These are phyloP conservation scores for Drechslerella stenobrocha DNA, from an alignment of 2,329 filamentous ascomycete genomes.

Conservation along the genomic window DNA sequence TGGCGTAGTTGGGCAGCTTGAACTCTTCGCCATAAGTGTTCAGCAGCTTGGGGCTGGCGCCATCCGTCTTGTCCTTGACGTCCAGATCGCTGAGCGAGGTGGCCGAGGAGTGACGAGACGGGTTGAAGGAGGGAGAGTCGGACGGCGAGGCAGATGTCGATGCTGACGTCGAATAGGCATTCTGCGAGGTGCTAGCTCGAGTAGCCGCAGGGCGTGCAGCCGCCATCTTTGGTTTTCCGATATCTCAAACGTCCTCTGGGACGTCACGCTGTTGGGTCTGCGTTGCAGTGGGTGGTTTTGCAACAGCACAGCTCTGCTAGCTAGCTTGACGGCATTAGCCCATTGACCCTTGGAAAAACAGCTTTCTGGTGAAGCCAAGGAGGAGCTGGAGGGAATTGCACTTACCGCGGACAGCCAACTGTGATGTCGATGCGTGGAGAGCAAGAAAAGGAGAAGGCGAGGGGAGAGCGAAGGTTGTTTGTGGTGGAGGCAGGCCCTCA, in stretches of 20 bases:
- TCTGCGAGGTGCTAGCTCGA: constrained; percentile 58
- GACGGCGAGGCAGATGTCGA: constrained; percentile 62
- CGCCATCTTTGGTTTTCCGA: constrained; percentile 11
- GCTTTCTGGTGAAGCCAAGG: not conserved
- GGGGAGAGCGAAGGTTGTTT: constrained; percentile 13
- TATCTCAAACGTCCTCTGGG: not conserved
- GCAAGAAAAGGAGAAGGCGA: not conserved
- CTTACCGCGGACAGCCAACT: not conserved
- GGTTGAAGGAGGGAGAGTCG: constrained; percentile 61
- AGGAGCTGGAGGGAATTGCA: not conserved
- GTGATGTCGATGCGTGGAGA: constrained; percentile 2
- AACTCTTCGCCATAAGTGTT: constrained; percentile 97
- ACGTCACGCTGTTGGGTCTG: no score
- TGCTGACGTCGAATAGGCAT: constrained; percentile 59
- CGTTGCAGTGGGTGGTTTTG: constrained; percentile 4
- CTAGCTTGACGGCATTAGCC: constrained; percentile 19
- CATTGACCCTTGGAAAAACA: constrained; percentile 24
- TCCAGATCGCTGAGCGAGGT: constrained; percentile 90
- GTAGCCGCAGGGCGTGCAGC: constrained; percentile 33
- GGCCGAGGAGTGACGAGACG: constrained; percentile 68
- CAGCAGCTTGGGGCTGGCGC: constrained; percentile 61
- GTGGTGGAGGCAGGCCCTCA: constrained; percentile 14
- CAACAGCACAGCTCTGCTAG: constrained; percentile 30
- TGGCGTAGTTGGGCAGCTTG: constrained; percentile 89
- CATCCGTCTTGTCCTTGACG: constrained; percentile 60